Base-by-base conservation (phyloP, 2,329 filamentous ascomycete genomes). In the Talaromyces sp. region DNA sequence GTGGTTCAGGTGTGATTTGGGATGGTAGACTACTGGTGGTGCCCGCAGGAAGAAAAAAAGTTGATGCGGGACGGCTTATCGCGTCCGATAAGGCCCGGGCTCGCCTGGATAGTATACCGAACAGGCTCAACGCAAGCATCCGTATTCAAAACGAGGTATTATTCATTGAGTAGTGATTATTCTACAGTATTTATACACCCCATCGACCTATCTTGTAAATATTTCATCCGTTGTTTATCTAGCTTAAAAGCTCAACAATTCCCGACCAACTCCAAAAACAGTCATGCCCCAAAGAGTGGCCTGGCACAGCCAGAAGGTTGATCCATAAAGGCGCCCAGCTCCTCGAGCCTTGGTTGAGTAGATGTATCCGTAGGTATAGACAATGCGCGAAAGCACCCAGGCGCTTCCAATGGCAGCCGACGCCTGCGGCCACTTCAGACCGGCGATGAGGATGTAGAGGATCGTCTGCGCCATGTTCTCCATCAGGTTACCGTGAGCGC, bases 401-500 rank as follows among this genome's bases (percentile, higher is more conserved):
- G 72, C 69, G 0, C 72, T 72, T 8, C 83, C 82, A 55, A 85
- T 64, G 4, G 72, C 73, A 0, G 81, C 74, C 2, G 80, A 74
- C 4, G 78, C 72, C 31, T 76, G 68, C 0, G 85, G 85, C 70
- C 81, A 85, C 64, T 75, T 75, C 59, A 87, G 66, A 2, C 85
- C 85, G 0, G 81, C 78, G 59, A 87, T 76, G 18, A 87, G 74
- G 68, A 84, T 76, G 55, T 78, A 78, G 30, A 81, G 74, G 53
- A 85, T 78, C 4, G 81, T 79, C 60, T 80, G 78, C 2, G 80
- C 68, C 64, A 83, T 79, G 72, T 86, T 85, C 75, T 88, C 86
- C 66, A 83, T 74, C 74, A 82, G 86, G 73, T 88, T 87, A 69
- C 78, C 77, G 76, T 86, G 83, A 18, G 82, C 80, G 65, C 83